Base-by-base conservation (phyloP, 1,139 yeast genomes). In the Taiozyma onychis region DNA sequence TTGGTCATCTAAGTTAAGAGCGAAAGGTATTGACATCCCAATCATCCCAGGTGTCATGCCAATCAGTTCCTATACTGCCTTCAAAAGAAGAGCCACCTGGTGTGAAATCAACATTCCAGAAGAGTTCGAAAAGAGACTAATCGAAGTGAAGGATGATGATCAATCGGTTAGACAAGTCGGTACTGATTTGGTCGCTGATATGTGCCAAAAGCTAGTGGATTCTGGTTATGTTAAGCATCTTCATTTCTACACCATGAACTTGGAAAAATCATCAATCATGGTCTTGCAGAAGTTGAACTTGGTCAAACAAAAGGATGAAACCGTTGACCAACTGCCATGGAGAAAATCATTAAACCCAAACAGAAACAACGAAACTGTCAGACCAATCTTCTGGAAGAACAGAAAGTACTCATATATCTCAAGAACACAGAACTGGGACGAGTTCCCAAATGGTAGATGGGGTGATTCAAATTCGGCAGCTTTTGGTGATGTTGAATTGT, bases 31-130 rank as follows among this genome's bases (percentile, higher is more conserved):
- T 56, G 75, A 75, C 44, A 82, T 88, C 50, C 98, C 98, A 41
- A 88, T 93, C 59, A 86, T 93, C 54, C 99, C 99, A 1, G 99
- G 99, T 27, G 90, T 93, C 68, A 93, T 93, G 99, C 99, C 99
- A 24, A 91, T 93, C 55, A 85, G 96, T 21, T 89, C 97, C 10
- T 91, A 91, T 70, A 88, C 95, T 39, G 83, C 97, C 4, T 93
- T 93, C 65, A 70, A 89, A 57, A 84, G 99, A 71, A 81, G 99
- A 64, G 97, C 97, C 16, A 84, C 82, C 53, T 93, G 98, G 99
- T 89, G 96, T 50, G 85, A 86, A 63, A 83, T 93, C 58, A 70
- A 77, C 42, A 78, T 93, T 56, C 99, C 99, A 6, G 77, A 77
- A 57, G 78, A 80, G 52, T 90, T 91, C 66, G 69, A 83, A 58